phyloP scores from a whole-genome alignment of 1,284 basidiomycete genomes.

The Apiotrichum gamsii region DNA sequence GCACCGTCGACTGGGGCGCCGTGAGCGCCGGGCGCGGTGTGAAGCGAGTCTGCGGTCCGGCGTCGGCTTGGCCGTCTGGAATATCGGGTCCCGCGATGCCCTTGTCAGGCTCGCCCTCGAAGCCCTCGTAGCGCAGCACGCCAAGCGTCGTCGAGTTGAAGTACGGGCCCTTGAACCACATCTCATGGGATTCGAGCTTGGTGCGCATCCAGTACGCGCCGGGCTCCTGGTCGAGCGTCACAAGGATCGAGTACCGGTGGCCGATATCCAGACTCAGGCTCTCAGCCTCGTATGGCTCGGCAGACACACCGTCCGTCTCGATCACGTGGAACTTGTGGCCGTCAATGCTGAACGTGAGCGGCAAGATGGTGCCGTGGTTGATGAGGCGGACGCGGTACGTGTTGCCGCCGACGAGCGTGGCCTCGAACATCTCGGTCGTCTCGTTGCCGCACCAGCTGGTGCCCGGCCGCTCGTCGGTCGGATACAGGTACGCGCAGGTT shows the following conservation, averaged over 20 bases:
- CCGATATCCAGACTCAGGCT: slow-evolving; percentile 18
- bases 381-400: slow-evolving; percentile 55
- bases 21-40: slow-evolving; percentile 1
- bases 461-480: slow-evolving; percentile 11
- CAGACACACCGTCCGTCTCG: slow-evolving; percentile 23
- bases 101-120: slow-evolving; percentile 7
- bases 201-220: slow-evolving; percentile 23
- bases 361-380: slow-evolving; percentile 47
- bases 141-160: slow-evolving; percentile 9
- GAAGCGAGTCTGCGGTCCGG: not conserved
- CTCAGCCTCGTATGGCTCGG: slow-evolving; percentile 17
- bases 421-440: slow-evolving; percentile 40
- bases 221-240: slow-evolving; percentile 17
- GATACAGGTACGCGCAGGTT: slow-evolving; percentile 17
- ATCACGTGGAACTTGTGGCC: slow-evolving; percentile 22
- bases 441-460: slow-evolving; percentile 26
- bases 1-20: slow-evolving; percentile 2
- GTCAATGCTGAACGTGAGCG: slow-evolving; percentile 21
- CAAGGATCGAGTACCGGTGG: slow-evolving; percentile 22
- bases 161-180: slow-evolving; percentile 1
- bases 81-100: not conserved
- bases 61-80: not conserved
- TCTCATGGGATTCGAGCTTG: slow-evolving; percentile 1
- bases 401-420: slow-evolving; percentile 35
- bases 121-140: slow-evolving; percentile 15